Evolutionary conservation across 345 rosid genomes (phyloP), one percentile per base, ranked within the genome.

Genomic region (Salix viminalis): DNA sequence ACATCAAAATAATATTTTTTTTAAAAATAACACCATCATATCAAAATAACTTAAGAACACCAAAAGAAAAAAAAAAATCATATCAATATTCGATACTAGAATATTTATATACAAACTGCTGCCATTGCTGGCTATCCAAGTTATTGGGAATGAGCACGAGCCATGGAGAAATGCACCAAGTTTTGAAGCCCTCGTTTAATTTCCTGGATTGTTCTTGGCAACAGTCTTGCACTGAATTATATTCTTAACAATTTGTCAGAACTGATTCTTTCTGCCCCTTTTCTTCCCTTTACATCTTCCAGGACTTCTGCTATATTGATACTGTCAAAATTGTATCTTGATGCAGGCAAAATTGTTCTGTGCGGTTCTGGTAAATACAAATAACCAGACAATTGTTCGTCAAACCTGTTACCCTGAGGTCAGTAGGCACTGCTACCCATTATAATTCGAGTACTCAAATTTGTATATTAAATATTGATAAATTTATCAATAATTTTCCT

Each of bases 351-450:
- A 68, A 79, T 30, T 85, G 78, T 80, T 80, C 6, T 88, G 91
- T 36, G 87, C 71, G 69, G 72, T 88, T 68, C 12, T 79, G 77
- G 75, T 88, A 58, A 85, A 88, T 65, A 82, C 80, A 37, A 77
- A 46, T 65, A 85, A 69, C 65, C 88, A 85, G 67, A 85, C 88
- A 46, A 84, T 86, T 32, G 71, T 44, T 41, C 84, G 80, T 68
- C 87, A 80, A 36, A 73, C 74, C 60, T 88, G 91, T 73, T 77
- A 74, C 65, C 41, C 84, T 41, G 68, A 73, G 83, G 88, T 87
- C 18, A 48, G 54, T 48, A 4, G 54, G 7, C 19, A 15, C 1
- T 14, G 52, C 52, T 34, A 32, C 0, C 34, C 34, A 32, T 32
- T 46, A 14, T 14, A 14, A 14, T 13, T 46, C 48, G 52, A 14